Percentiles rank a stretch among this genome's conserved stretches.
Conservation (phyloP, 441 rosid species). For the Jatropha multifida region DNA sequence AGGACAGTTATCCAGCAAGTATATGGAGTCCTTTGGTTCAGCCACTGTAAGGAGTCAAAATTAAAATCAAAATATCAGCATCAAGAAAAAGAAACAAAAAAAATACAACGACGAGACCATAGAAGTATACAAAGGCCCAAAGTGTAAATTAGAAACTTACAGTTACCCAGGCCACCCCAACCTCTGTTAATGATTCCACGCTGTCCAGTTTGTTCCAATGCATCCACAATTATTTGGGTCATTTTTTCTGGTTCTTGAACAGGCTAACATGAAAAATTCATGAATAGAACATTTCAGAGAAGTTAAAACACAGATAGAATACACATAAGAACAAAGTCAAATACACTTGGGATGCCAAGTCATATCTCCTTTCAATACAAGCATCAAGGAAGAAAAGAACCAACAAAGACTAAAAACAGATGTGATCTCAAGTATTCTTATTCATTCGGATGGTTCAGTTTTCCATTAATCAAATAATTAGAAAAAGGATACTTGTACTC, state of each 20-base stretch:
- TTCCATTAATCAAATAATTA: neutral
- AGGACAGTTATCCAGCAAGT: constrained; percentile 83
- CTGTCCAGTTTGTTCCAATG: constrained; percentile 78
- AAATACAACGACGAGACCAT: neutral
- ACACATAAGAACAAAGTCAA: neutral
- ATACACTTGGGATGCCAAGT: neutral
- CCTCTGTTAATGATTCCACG: constrained; percentile 98
- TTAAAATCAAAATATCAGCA: constrained; percentile 11
- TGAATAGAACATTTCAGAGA: neutral
- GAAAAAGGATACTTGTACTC: neutral
- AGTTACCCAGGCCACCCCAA: constrained; percentile 97
- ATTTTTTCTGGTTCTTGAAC: constrained; percentile 89
- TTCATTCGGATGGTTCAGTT: neutral
- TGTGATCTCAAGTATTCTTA: neutral
- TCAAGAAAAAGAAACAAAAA: constrained; percentile 14
- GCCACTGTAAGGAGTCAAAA: constrained; percentile 59
- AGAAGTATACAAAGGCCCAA: neutral
- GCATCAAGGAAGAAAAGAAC: neutral
- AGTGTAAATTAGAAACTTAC: constrained; percentile 40
- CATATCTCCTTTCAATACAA: neutral
- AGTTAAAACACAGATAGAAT: neutral
- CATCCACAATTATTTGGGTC: constrained; percentile 85
- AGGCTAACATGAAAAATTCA: constrained; percentile 50
- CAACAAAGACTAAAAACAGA: neutral
- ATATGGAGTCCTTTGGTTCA: constrained; percentile 74